Conservation (phyloP, 2,329 filamentous ascomycete genomes). For the Botryosphaeria dothidea region DNA sequence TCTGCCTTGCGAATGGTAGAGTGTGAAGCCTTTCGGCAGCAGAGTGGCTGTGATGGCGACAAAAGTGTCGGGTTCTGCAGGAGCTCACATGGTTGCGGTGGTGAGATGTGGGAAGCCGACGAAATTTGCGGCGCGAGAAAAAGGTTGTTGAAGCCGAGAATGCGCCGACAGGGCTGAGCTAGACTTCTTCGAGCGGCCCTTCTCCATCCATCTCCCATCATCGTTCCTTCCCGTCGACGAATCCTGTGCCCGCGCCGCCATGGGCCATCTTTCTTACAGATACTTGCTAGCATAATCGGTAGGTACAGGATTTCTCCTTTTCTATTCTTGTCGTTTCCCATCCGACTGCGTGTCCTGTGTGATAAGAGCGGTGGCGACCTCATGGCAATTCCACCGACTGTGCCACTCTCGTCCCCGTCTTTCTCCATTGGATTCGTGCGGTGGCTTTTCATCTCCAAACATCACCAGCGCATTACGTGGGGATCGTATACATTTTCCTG, state of each 20-base stretch:
- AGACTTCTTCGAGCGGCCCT: neutral
- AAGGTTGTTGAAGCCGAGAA: neutral
- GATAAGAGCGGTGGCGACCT: neutral
- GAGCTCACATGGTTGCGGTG: constrained; percentile 15
- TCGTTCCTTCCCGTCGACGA: neutral
- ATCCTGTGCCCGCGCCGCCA: neutral
- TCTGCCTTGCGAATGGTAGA: neutral
- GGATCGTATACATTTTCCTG: no score
- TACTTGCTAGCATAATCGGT: neutral
- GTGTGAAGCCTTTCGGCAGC: neutral
- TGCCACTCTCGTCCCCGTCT: no score
- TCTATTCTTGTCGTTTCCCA: neutral
- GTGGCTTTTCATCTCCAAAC: no score
- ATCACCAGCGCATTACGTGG: no score
- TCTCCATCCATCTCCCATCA: neutral
- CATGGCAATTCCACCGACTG: neutral
- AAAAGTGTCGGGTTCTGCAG: neutral
- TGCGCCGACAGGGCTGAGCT: neutral
- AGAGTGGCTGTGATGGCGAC: neutral
- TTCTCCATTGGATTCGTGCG: no score
- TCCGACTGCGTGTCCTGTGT: neutral
- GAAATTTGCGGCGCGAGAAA: constrained; percentile 17
- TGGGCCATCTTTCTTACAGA: neutral
- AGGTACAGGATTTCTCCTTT: neutral
- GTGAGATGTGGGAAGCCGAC: neutral